Percentiles rank a stretch among this genome's conserved stretches.
Evolutionary conservation across 441 rosid species (phyloP).

Genomic region (Omphalea diandra): DNA sequence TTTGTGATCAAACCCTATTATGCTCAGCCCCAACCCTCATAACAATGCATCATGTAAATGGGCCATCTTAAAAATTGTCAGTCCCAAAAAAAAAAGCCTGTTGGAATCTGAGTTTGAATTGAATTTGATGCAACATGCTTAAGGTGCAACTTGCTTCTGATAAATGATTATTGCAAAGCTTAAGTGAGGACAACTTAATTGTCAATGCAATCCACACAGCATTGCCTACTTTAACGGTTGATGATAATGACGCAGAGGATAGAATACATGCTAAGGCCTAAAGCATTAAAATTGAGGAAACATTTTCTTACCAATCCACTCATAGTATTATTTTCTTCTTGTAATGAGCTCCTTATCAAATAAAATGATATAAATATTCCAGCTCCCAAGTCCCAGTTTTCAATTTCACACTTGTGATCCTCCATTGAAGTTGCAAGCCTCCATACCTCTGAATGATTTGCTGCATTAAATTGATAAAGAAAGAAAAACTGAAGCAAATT

Average conservation of each 20-base stretch:
- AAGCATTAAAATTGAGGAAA: neutral
- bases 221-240: neutral
- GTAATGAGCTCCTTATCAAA: slow-evolving; percentile 59
- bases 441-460: slow-evolving; percentile 73
- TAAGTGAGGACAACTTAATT: neutral
- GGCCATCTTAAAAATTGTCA: too few species aligned
- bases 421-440: slow-evolving; percentile 80
- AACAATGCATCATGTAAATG: too few species aligned
- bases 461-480: slow-evolving; percentile 44
- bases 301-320: slow-evolving; percentile 55
- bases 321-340: slow-evolving; percentile 48
- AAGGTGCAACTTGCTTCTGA: neutral
- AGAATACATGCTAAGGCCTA: neutral
- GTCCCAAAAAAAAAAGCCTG: too few species aligned
- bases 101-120: neutral
- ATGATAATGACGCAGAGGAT: neutral
- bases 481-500: slow-evolving; percentile 13
- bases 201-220: neutral
- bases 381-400: slow-evolving; percentile 96
- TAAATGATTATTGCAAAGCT: neutral
- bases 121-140: neutral
- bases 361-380: slow-evolving; percentile 79
- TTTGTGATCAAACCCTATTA: too few species aligned
- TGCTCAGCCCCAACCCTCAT: too few species aligned
- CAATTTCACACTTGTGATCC: slow-evolving; percentile 89